phyloP scores from a whole-genome alignment of 2,329 filamentous ascomycete species.

The Fusarium sp. region DNA sequence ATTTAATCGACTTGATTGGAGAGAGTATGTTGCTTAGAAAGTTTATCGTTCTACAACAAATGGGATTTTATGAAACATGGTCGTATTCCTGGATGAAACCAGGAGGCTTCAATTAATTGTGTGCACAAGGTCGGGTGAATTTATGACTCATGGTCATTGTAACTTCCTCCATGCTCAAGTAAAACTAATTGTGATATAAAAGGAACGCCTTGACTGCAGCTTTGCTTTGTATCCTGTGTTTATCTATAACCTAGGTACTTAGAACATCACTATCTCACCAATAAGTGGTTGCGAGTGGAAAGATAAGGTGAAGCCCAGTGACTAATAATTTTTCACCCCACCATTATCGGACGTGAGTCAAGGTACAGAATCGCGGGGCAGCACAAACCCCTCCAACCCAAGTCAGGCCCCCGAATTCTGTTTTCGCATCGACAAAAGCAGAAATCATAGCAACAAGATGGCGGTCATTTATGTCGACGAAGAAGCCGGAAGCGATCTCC shows the following conservation, averaged over 20 bases:
- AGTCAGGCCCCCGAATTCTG: constrained; percentile 17
- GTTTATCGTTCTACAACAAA: background rate
- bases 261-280: constrained; percentile 1
- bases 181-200: background rate
- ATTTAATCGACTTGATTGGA: constrained; percentile 2
- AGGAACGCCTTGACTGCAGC: background rate
- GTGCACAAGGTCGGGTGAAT: background rate
- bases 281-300: constrained; percentile 3
- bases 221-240: background rate
- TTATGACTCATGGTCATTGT: background rate
- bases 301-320: constrained; percentile 27
- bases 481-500: constrained; percentile 79
- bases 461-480: constrained; percentile 71
- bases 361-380: constrained; percentile 36
- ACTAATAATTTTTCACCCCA: constrained; percentile 41
- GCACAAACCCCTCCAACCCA: constrained; percentile 33
- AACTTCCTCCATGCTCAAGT: background rate
- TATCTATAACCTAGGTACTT: background rate
- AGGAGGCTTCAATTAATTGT: background rate
- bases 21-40: background rate
- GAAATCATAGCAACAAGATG: constrained; percentile 47
- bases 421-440: constrained; percentile 20
- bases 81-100: background rate
- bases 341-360: constrained; percentile 41
- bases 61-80: constrained; percentile 2